These are phyloP conservation scores for Malbranchea cinnamomea DNA, from an alignment of 2,329 filamentous ascomycete genomes.

Conservation along the genomic window DNA sequence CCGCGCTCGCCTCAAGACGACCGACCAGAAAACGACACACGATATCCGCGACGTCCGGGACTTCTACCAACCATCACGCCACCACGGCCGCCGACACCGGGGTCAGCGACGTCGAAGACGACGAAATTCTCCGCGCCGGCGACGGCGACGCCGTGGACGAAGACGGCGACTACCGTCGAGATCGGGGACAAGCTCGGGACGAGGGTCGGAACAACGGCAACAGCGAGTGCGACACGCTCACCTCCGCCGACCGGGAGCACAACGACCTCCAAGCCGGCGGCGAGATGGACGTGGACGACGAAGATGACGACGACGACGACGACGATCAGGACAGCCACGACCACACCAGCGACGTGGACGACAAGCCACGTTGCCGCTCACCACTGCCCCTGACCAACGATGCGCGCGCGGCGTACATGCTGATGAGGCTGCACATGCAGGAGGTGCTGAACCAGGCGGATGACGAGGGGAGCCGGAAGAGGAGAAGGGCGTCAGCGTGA, in stretches of 20 bases:
- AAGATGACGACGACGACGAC: slow-evolving; percentile 8
- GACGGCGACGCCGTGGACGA: no score
- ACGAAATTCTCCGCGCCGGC: no score
- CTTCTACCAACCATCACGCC: slow-evolving; percentile 1
- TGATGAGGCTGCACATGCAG: slow-evolving; percentile 22
- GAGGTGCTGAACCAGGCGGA: slow-evolving; percentile 12
- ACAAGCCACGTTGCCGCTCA: slow-evolving; percentile 12
- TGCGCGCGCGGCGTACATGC: slow-evolving; percentile 23
- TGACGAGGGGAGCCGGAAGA: slow-evolving; percentile 8
- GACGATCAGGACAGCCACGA: slow-evolving; percentile 2
- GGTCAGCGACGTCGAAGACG: no score
- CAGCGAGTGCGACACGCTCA: no score
- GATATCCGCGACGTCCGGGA: no score
- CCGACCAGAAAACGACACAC: no score
- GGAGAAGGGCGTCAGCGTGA: slow-evolving; percentile 10
- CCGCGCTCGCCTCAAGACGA: no score
- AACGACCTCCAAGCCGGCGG: no score
- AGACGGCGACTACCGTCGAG: slow-evolving; percentile 6
- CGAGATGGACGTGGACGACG: slow-evolving; percentile 9
- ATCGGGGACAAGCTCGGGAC: slow-evolving; percentile 4
- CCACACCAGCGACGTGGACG: slow-evolving; percentile 10
- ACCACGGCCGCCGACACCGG: background rate
- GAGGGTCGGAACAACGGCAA: slow-evolving; percentile 8
- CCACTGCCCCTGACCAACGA: slow-evolving; percentile 14
- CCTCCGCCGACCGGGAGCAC: no score